Conservation (phyloP, 2,329 filamentous ascomycete genomes). For the Fusarium duplospermum region DNA sequence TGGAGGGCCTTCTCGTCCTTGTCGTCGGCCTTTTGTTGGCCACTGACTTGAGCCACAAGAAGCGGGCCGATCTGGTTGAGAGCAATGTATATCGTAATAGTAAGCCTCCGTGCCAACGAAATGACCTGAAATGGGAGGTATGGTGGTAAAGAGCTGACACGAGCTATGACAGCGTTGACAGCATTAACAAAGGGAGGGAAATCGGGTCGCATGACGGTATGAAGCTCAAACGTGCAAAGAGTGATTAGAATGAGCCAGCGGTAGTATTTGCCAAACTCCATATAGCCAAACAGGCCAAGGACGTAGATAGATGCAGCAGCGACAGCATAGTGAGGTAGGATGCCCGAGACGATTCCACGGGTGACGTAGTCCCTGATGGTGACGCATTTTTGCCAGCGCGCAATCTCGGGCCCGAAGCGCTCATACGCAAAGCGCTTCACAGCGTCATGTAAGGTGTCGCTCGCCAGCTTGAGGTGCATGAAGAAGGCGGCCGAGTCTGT, state of each 20-base stretch:
- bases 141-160: conserved; percentile 61
- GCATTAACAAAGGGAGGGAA: conserved; percentile 60
- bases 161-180: conserved; percentile 58
- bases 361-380: conserved; percentile 80
- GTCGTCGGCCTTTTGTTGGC: conserved; percentile 36
- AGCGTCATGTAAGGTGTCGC: conserved; percentile 84
- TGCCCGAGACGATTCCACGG: conserved; percentile 68
- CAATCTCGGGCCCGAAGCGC: conserved; percentile 81
- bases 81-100: conserved; percentile 84
- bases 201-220: conserved; percentile 65
- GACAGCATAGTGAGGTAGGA: conserved; percentile 70
- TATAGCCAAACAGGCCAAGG: conserved; percentile 73
- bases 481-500: conserved; percentile 65
- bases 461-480: conserved; percentile 83
- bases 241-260: conserved; percentile 69
- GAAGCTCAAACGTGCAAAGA: conserved; percentile 68
- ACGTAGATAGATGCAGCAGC: conserved; percentile 70
- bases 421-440: conserved; percentile 88
- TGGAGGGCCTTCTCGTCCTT: conserved; percentile 63
- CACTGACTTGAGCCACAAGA: conserved; percentile 55
- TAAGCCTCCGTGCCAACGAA: conserved; percentile 77
- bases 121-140: conserved; percentile 90
- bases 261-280: conserved; percentile 75
- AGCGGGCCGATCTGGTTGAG: conserved; percentile 83
- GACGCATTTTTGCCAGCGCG: conserved; percentile 72